phyloP scores from a whole-genome alignment of 164 flowering plant genomes.

The Sedum album region DNA sequence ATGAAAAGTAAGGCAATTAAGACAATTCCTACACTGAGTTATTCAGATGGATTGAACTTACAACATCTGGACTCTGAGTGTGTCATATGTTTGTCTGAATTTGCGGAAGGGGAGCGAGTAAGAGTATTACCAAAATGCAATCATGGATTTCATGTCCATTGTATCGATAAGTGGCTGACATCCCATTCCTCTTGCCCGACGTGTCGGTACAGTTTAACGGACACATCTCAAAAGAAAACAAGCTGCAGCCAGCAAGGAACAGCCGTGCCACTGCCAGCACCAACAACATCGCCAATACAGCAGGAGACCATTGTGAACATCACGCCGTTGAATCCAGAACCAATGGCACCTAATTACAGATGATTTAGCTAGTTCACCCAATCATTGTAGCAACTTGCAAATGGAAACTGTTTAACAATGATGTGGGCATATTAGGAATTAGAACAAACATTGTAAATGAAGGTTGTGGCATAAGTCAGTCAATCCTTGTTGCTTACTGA shows the following conservation, averaged over 20 bases:
- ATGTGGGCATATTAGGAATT: not conserved
- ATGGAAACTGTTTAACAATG: no score
- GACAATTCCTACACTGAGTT: conserved; percentile 19
- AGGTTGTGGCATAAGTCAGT: not conserved
- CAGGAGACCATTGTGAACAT: not conserved
- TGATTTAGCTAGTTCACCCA: not conserved
- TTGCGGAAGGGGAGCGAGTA: conserved; percentile 22
- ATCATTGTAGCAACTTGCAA: not conserved
- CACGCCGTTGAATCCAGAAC: not conserved
- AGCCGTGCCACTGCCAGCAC: not conserved
- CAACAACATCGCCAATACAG: not conserved
- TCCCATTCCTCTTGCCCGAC: conserved; percentile 26
- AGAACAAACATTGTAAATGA: not conserved
- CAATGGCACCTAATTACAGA: not conserved
- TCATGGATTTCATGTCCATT: conserved; percentile 19
- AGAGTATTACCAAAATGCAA: not conserved
- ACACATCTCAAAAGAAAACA: not conserved
- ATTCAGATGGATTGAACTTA: not conserved
- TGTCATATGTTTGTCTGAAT: conserved; percentile 23
- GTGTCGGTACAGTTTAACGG: not conserved
- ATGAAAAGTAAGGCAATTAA: conserved; percentile 18
- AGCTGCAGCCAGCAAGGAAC: conserved; percentile 1
- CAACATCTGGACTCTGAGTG: conserved; percentile 15
- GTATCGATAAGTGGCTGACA: conserved; percentile 29
- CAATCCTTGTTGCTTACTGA: conserved; percentile 2